Evolutionary conservation across 1,284 basidiomycete genomes (phyloP), one percentile per base, ranked within the genome.

Genomic region (Tranzscheliella williamsii): DNA sequence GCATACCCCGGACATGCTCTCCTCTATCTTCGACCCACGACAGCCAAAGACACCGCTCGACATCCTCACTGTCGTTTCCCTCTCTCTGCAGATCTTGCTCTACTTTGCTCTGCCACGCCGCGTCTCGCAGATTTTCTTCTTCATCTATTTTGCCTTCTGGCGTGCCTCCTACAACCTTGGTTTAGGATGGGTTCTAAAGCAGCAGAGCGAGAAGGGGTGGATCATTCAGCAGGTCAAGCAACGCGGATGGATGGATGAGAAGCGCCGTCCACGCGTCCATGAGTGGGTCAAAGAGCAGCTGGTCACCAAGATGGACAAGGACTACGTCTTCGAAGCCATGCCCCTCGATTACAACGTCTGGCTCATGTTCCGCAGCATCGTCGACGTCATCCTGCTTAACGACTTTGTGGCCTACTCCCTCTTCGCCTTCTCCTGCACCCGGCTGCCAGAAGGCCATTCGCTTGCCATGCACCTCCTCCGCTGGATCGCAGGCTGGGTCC

Each of bases 341-440:
- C 75, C 76, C 17, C 40, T 71, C 21, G 67, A 70, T 34, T 72
- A 65, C 46, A 76, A 79, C 48, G 70, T 88, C 3, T 94, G 91
- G 91, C 81, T 94, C n/a, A 81, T 92, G 32, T 93, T 91, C 78
- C 85, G 91, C 42, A 90, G 91, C 78, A 82, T 87, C 16, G 94
- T 98, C 24, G 94, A 98, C 77, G 86, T 96, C 32, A 96, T 98
- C 70, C 83, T 98, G 27, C 84, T 97, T 67, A 98, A 98, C 33
- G 52, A 50, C 21, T 98, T 98, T 77, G 78, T 94, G 50, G 87
- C 94, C 1, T 98, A 97, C 78, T 90, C 88, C 79, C 86, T 95
- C 82, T 97, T 97, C 77, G 91, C 93, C 1, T 72, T 79, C 35
- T 78, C 78, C 9, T 93, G 48, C 90, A 88, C 79, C 88, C 26